Conservation (phyloP, 2,329 filamentous ascomycete genomes). For the Botrytis byssoidea region DNA sequence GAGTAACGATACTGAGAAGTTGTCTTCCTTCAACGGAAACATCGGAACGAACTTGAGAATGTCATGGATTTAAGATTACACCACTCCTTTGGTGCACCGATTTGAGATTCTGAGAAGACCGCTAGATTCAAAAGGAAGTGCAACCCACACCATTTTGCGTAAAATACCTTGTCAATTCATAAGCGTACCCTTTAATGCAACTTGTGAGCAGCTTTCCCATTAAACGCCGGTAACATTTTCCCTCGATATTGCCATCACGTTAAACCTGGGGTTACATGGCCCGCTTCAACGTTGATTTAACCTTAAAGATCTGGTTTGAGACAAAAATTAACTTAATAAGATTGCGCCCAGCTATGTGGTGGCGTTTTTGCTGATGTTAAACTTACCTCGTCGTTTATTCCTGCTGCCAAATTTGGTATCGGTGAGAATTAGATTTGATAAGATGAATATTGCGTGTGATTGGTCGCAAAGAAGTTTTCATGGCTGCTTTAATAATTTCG, state of each 20-base stretch:
- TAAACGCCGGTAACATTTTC: background rate
- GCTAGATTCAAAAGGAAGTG: background rate
- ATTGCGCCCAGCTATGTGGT: background rate
- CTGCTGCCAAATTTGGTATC: too few relatives aligned
- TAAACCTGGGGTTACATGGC: background rate
- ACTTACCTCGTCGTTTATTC: too few relatives aligned
- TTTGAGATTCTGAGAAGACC: background rate
- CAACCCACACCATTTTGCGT: background rate
- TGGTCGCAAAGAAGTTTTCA: background rate
- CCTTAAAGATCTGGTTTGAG: background rate
- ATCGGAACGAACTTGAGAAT: background rate
- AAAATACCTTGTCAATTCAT: background rate
- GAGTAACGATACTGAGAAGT: background rate
- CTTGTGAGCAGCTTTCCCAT: background rate
- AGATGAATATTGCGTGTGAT: background rate
- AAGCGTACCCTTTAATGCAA: background rate
- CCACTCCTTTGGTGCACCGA: background rate
- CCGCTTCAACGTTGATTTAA: conserved; percentile 1
- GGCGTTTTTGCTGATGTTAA: background rate
- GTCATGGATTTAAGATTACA: background rate
- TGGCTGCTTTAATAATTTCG: background rate
- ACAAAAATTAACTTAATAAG: background rate
- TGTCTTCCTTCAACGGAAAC: background rate
- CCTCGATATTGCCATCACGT: background rate
- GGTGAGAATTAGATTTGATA: background rate